phyloP scores from a whole-genome alignment of 2,329 filamentous ascomycete species.

The Furcasterigmium sp. region DNA sequence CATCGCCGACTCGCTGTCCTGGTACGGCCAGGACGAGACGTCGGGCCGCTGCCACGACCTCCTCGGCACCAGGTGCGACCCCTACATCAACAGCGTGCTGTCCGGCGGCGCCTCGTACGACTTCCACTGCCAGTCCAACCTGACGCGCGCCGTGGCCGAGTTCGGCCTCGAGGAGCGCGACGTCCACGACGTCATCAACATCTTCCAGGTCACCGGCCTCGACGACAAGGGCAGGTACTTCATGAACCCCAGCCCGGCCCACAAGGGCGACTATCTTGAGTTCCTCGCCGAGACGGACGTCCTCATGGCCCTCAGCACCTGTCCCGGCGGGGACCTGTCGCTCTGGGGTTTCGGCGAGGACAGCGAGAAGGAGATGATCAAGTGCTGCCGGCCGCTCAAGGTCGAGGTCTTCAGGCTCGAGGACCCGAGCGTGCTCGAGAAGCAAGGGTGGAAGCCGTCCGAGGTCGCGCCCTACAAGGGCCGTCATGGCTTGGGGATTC shows the following conservation, averaged over 20 bases:
- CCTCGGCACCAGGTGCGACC: conserved; percentile 77
- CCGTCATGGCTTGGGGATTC: conserved; percentile 54
- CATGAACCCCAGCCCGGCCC: conserved; percentile 60
- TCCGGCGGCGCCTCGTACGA: conserved; percentile 62
- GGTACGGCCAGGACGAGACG: conserved; percentile 56
- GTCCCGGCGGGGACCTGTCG: conserved; percentile 75
- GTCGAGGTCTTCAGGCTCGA: conserved; percentile 66
- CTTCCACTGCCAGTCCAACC: conserved; percentile 80
- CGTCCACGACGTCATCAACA: conserved; percentile 79
- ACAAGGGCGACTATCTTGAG: conserved; percentile 57
- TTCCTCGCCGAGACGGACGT: conserved; percentile 79
- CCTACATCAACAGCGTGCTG: conserved; percentile 74
- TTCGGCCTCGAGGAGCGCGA: conserved; percentile 66
- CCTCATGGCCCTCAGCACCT: conserved; percentile 60
- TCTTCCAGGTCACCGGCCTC: conserved; percentile 80
- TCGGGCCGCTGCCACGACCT: conserved; percentile 72
- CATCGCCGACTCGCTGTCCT: conserved; percentile 57
- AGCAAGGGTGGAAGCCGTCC: conserved; percentile 57
- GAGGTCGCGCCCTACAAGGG: conserved; percentile 58
- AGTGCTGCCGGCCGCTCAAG: conserved; percentile 67
- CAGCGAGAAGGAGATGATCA: conserved; percentile 62
- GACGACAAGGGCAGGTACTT: conserved; percentile 70
- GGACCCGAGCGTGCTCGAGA: conserved; percentile 44
- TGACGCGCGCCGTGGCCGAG: conserved; percentile 65
- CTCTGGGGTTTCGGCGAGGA: conserved; percentile 74